These are phyloP conservation scores for Musa itinerans DNA, from an alignment of 176 grass and related monocot species.

Conservation along the genomic window DNA sequence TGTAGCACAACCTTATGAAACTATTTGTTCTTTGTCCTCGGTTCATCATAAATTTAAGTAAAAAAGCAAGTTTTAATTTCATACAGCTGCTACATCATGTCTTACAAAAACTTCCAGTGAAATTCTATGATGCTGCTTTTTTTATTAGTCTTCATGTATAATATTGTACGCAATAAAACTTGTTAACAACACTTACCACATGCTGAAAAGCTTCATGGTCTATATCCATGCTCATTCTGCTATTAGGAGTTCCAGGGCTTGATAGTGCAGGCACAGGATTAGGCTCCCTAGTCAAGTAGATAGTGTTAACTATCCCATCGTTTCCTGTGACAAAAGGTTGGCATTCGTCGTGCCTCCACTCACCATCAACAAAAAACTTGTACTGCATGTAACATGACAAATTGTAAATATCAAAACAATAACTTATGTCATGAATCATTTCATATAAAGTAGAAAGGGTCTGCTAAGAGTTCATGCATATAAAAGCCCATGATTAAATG, in stretches of 20 bases:
- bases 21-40: not conserved
- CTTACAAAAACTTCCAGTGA: too few relatives aligned
- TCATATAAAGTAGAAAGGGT: too few relatives aligned
- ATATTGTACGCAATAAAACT: not conserved
- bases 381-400: conserved; percentile 16
- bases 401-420: not conserved
- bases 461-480: too few relatives aligned
- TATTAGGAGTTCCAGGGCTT: conserved; percentile 2
- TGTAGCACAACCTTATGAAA: not conserved
- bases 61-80: not conserved
- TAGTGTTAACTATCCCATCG: conserved; percentile 26
- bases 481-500: too few relatives aligned
- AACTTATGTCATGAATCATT: too few relatives aligned
- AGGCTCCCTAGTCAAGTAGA: not conserved
- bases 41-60: not conserved
- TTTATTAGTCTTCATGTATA: not conserved
- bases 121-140: not conserved
- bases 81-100: too few relatives aligned
- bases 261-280: conserved; percentile 7
- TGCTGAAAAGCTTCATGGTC: conserved; percentile 12
- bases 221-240: conserved; percentile 24
- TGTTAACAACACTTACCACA: conserved; percentile 8
- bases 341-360: conserved; percentile 24
- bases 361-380: conserved; percentile 30
- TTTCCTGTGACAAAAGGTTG: conserved; percentile 13